phyloP scores from a whole-genome alignment of 768 basidiomycete species.

The Leccinum uliginosum region DNA sequence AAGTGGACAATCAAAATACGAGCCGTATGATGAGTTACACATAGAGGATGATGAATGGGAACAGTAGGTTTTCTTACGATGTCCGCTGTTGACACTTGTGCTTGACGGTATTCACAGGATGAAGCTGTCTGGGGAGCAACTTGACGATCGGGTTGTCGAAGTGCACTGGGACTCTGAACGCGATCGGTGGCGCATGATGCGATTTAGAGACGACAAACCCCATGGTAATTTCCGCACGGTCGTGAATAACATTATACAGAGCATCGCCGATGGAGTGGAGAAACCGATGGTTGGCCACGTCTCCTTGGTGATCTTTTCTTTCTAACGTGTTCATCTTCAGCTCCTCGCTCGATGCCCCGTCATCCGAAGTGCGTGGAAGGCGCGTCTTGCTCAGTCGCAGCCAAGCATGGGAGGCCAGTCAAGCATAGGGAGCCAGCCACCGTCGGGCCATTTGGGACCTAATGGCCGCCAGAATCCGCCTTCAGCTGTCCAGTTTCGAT shows the following conservation, averaged over 20 bases:
- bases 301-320: slow-evolving; percentile 1
- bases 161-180: slow-evolving; percentile 79
- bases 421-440: slow-evolving; percentile 13
- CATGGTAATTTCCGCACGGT: slow-evolving; percentile 84
- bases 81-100: not conserved
- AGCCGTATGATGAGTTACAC: slow-evolving; percentile 80
- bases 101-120: slow-evolving; percentile 46
- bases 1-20: slow-evolving; percentile 54
- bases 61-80: slow-evolving; percentile 46
- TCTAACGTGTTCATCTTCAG: slow-evolving; percentile 37
- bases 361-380: slow-evolving; percentile 75
- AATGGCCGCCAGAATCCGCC: slow-evolving; percentile 23
- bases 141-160: slow-evolving; percentile 92
- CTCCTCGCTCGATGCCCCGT: slow-evolving; percentile 58
- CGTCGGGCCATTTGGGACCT: slow-evolving; percentile 16
- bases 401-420: slow-evolving; percentile 16
- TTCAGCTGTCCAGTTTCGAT: slow-evolving; percentile 33
- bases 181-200: slow-evolving; percentile 82
- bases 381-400: slow-evolving; percentile 44
- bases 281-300: slow-evolving; percentile 66
- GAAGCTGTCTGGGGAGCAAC: slow-evolving; percentile 79
- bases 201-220: slow-evolving; percentile 92
- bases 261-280: slow-evolving; percentile 92
- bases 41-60: slow-evolving; percentile 94
- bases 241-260: slow-evolving; percentile 85